These are phyloP conservation scores for Solanum clarkiae DNA, from an alignment of 257 asterid species.

Conservation along the genomic window DNA sequence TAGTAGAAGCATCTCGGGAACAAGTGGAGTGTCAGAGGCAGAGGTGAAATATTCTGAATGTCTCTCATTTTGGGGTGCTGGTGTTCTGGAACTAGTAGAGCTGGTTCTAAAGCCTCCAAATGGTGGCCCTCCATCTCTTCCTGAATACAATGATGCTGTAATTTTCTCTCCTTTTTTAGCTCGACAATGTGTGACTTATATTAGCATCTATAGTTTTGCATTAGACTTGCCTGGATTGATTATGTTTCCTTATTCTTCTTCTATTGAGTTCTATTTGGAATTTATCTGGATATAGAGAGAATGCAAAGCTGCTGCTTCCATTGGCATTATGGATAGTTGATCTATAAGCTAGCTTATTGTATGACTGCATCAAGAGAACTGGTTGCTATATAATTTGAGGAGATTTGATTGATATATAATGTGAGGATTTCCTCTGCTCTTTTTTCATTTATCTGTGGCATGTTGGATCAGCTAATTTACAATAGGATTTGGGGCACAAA, in stretches of 20 bases:
- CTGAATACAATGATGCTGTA: slow-evolving; percentile 84
- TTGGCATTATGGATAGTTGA: neutral
- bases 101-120: slow-evolving; percentile 63
- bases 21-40: slow-evolving; percentile 6
- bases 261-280: neutral
- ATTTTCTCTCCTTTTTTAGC: slow-evolving; percentile 7
- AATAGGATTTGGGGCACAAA: neutral
- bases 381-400: neutral
- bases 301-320: neutral
- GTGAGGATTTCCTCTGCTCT: neutral
- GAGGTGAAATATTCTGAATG: slow-evolving; percentile 7
- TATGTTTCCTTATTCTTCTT: neutral
- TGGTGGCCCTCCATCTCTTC: slow-evolving; percentile 90
- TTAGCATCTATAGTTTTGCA: neutral
- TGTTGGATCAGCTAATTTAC: neutral
- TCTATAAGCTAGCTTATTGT: neutral
- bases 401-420: neutral
- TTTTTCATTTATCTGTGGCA: neutral
- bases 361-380: neutral
- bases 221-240: neutral
- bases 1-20: slow-evolving; percentile 12
- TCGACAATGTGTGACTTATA: neutral
- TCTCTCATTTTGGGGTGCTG: slow-evolving; percentile 48
- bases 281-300: neutral
- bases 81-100: slow-evolving; percentile 62